Base-by-base conservation (phyloP, 2,329 filamentous ascomycete species). In the Diaporthe ampelina region DNA sequence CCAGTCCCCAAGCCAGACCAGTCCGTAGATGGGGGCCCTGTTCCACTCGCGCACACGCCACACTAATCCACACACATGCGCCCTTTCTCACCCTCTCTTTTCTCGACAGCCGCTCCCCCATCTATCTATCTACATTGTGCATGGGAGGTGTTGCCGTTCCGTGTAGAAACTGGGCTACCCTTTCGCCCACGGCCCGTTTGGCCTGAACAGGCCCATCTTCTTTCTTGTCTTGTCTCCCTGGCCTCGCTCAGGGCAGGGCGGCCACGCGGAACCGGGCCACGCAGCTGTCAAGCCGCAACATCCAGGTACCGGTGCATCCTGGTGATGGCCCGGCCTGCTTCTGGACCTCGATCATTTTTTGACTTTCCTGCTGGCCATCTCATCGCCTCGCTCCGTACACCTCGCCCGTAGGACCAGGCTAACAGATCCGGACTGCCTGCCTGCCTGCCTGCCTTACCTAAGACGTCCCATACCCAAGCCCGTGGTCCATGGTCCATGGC, bases 391-490 rank as follows among this genome's bases (percentile, higher is more conserved):
- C 57, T 35, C 63, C 63, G 58, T 32, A 48, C 43, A 70, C 67
- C 43, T n/a, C 59, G 48, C 43, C 69, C 56, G 69, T 63, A 54
- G 48, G 57, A 63, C 69, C 48, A 72, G 69, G 69, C 69, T 72
- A 72, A 54, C 70, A 63, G 35, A 56, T 54, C 43, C 48, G 70
- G 70, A 63, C 45, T 72, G 57, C 52, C 54, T 75, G 65, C 57
- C 70, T 73, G 40, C 40, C 40, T 70, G 67, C 63, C 65, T 75
- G 65, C 65, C 70, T 73, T 75, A 75, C 73, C 73, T 75, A 73
- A 75, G 52, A 61, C 65, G 68, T 56, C 50, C 61, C 63, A 67
- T 43, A 32, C 50, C 73, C 37, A 45, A 50, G 37, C 48, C 58
- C 73, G n/a, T 50, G 56, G 48, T 57, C 67, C 73, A 56, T 74